phyloP scores from a whole-genome alignment of 2,329 filamentous ascomycete species.

The Fusarium liriodendri region DNA sequence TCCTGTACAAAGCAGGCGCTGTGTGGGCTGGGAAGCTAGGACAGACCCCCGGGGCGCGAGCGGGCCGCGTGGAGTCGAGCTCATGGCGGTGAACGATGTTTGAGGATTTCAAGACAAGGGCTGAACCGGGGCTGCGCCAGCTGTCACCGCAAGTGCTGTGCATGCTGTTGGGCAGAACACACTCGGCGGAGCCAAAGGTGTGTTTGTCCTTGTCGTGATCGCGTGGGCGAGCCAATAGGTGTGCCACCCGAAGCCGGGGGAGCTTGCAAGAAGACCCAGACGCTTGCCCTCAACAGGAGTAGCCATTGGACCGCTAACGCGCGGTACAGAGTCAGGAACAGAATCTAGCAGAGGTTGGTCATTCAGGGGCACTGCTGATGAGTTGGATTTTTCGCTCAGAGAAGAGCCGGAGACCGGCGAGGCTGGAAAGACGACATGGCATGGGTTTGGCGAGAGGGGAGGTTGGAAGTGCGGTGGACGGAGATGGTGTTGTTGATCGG shows the following conservation, averaged over 20 bases:
- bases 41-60: conserved; percentile 34
- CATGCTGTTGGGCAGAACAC: conserved; percentile 32
- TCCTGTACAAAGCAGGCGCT: conserved; percentile 14
- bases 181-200: conserved; percentile 27
- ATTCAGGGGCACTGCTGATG: conserved; percentile 19
- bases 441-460: conserved; percentile 9
- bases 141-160: conserved; percentile 45
- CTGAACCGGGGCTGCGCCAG: conserved; percentile 32
- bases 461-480: conserved; percentile 12
- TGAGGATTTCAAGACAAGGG: conserved; percentile 34
- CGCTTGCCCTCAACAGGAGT: conserved; percentile 34
- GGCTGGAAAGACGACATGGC: conserved; percentile 20
- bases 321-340: conserved; percentile 32
- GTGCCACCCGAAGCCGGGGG: conserved; percentile 35
- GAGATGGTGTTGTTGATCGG: conserved; percentile 37
- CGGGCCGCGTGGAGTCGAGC: conserved; percentile 42
- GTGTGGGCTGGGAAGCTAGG: conserved; percentile 27
- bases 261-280: conserved; percentile 30
- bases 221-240: conserved; percentile 41
- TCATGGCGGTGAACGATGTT: conserved; percentile 43
- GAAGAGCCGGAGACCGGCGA: conserved; percentile 8
- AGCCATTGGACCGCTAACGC: conserved; percentile 39
- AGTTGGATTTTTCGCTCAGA: background rate
- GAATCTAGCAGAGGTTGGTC: conserved; percentile 30
- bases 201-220: conserved; percentile 11